A percentile compares a stretch with the other conserved stretches of the same genome.
Conservation (phyloP, 148 eudicot genomes). For the Limonium bicolor region DNA sequence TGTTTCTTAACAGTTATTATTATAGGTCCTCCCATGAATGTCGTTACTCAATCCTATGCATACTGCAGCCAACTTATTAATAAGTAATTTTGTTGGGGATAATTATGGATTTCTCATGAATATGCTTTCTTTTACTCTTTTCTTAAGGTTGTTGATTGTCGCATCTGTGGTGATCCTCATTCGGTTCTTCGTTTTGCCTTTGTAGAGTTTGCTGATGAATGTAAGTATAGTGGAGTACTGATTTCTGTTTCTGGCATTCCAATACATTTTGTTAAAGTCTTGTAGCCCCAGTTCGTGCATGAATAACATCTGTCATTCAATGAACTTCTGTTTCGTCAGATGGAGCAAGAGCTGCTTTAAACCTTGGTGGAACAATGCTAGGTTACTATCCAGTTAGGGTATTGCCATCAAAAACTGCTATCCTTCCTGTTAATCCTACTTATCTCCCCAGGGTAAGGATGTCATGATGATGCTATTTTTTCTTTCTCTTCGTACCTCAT, state of each 20-base stretch:
- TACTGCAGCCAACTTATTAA: too few relatives aligned
- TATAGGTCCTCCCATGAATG: too few relatives aligned
- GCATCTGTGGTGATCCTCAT: constrained; percentile 94
- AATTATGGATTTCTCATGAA: too few relatives aligned
- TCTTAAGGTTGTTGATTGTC: constrained; percentile 91
- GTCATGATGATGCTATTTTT: not conserved
- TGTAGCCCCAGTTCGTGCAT: constrained; percentile 66
- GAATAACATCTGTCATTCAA: not conserved
- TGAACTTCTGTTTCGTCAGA: too few relatives aligned
- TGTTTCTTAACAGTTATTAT: too few relatives aligned
- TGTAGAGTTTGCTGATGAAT: constrained; percentile 81
- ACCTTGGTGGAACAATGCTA: constrained; percentile 57
- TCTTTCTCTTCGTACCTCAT: not conserved
- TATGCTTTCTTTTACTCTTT: too few relatives aligned
- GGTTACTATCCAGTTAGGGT: constrained; percentile 86
- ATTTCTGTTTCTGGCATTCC: not conserved
- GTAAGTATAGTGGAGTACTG: constrained; percentile 25
- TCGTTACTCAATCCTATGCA: too few relatives aligned
- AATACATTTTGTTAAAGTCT: not conserved
- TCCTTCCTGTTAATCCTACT: constrained; percentile 94
- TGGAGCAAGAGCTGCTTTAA: constrained; percentile 74
- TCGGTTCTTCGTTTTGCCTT: constrained; percentile 97
- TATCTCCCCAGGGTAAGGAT: constrained; percentile 78
- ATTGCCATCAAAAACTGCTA: constrained; percentile 93
- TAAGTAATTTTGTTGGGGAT: too few relatives aligned